Conservation (phyloP, 805 yeast species). For the Kazachstania africana region DNA sequence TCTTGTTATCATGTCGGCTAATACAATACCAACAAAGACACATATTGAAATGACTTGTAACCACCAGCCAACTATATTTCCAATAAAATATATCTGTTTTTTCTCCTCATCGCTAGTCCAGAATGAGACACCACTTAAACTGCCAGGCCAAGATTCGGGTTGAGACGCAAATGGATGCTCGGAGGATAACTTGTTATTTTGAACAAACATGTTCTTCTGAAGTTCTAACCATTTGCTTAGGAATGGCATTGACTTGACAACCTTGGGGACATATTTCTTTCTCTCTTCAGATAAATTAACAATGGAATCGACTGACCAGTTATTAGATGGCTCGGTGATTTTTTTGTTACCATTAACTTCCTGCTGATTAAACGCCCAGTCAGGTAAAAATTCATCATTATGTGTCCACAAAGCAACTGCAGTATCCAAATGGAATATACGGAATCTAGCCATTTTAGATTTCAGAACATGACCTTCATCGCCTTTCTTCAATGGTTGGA, state of each 20-base stretch:
- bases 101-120: constrained; percentile 68
- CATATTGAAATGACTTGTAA: constrained; percentile 55
- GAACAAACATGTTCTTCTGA: constrained; percentile 80
- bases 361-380: constrained; percentile 86
- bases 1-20: constrained; percentile 66
- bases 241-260: constrained; percentile 55
- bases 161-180: constrained; percentile 94
- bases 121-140: constrained; percentile 85
- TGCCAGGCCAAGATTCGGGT: constrained; percentile 86
- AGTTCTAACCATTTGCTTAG: constrained; percentile 81
- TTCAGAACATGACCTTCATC: constrained; percentile 36
- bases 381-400: constrained; percentile 73
- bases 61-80: constrained; percentile 90
- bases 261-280: constrained; percentile 51
- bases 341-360: constrained; percentile 95
- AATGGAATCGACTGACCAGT: constrained; percentile 70
- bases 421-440: constrained; percentile 71
- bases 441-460: constrained; percentile 59
- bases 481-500: constrained; percentile 49
- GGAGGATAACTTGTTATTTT: constrained; percentile 74
- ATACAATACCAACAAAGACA: constrained; percentile 48
- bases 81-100: constrained; percentile 79
- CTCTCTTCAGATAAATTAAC: constrained; percentile 54
- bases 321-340: constrained; percentile 49
- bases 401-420: constrained; percentile 93